A percentile compares a stretch with the other conserved stretches of the same genome.
These are phyloP conservation scores for Ganoderma leucocontextum DNA, from an alignment of 1,284 basidiomycete genomes.

Conservation along the genomic window DNA sequence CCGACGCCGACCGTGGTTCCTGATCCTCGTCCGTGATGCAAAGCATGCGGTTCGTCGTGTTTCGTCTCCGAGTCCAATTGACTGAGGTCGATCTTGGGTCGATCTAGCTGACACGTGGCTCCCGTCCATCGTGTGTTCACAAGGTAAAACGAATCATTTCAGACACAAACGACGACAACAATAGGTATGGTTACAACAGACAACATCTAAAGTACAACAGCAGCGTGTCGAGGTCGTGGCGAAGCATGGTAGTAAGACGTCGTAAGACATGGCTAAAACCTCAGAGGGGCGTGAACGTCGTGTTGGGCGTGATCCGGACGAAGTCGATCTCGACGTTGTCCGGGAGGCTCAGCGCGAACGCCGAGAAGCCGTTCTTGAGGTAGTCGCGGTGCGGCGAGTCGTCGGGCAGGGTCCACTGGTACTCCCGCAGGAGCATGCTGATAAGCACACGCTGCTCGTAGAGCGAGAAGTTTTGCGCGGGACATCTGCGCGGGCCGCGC, in stretches of 20 bases:
- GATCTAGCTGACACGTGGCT: background rate
- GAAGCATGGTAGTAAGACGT: background rate
- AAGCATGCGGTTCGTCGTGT: background rate
- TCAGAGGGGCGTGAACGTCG: conserved; percentile 15
- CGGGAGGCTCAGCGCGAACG: conserved; percentile 42
- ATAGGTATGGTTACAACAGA: conserved; percentile 2
- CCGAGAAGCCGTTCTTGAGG: conserved; percentile 43
- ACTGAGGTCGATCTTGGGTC: background rate
- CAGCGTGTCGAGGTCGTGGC: background rate
- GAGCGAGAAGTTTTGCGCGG: conserved; percentile 43
- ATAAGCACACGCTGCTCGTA: conserved; percentile 43
- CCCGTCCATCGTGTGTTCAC: background rate
- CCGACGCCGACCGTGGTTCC: background rate
- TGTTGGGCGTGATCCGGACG: conserved; percentile 12
- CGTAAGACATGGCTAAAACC: background rate
- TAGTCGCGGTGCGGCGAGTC: conserved; percentile 37
- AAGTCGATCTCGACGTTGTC: conserved; percentile 36
- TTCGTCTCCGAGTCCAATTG: too few relatives aligned
- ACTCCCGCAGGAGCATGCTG: conserved; percentile 41
- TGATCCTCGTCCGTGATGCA: background rate
- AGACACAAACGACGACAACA: background rate
- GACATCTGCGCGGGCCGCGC: conserved; percentile 39
- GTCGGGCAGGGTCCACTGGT: conserved; percentile 40
- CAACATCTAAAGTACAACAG: conserved; percentile 6
- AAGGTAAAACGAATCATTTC: background rate